Evolutionary conservation across 805 yeast species (phyloP).

Genomic region (Phaffomyces antillensis): DNA sequence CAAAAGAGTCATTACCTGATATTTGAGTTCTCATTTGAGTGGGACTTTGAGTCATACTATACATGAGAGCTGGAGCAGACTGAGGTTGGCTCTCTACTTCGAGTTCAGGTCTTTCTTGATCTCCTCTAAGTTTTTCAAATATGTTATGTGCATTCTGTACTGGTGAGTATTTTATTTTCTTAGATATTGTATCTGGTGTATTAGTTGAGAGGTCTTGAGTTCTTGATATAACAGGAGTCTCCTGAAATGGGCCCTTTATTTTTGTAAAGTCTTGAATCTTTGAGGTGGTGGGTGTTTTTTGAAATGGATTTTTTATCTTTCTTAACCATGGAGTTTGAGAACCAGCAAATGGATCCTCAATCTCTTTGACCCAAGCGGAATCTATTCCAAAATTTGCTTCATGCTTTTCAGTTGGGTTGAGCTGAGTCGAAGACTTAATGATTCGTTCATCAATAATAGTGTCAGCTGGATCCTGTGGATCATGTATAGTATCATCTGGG

Average conservation of each 20-base stretch:
- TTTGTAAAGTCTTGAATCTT: constrained; percentile 6
- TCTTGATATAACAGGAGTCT: constrained; percentile 14
- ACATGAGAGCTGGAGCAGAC: constrained; percentile 13
- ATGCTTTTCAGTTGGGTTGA: not conserved
- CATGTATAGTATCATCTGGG: not conserved
- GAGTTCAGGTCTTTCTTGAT: constrained; percentile 14
- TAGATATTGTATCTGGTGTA: constrained; percentile 13
- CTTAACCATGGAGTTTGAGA: constrained; percentile 14
- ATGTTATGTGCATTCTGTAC: constrained; percentile 13
- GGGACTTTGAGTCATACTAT: constrained; percentile 3
- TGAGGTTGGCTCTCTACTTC: constrained; percentile 18
- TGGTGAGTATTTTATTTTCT: constrained; percentile 2
- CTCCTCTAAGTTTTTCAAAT: constrained; percentile 16
- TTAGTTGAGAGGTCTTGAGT: constrained; percentile 3
- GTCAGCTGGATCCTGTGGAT: no score
- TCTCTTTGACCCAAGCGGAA: constrained; percentile 1
- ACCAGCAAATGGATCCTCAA: constrained; percentile 1
- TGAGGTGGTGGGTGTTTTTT: constrained; percentile 17
- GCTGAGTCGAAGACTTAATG: not conserved
- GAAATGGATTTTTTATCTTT: constrained; percentile 27
- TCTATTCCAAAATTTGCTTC: not conserved
- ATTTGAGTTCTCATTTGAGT: not conserved
- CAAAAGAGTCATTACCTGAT: not conserved
- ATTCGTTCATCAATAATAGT: not conserved
- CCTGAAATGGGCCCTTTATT: constrained; percentile 27